Conservation (phyloP, 257 asterid genomes). For the Solanum pimpinellifolium region DNA sequence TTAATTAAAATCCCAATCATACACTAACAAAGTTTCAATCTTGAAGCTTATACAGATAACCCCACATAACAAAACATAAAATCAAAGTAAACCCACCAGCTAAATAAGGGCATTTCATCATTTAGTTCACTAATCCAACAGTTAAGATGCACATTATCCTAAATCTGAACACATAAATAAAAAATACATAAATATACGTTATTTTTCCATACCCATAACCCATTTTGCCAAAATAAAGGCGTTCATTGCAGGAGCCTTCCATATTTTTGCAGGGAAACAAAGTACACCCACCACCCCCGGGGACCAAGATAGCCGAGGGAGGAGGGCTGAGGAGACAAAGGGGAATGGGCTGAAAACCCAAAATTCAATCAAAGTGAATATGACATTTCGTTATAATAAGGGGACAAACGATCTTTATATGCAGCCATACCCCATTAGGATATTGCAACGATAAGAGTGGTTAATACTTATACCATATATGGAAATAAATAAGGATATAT, state of each 20-base stretch:
- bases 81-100: background rate
- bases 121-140: background rate
- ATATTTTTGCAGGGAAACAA: constrained; percentile 21
- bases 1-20: background rate
- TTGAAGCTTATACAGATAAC: background rate
- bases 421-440: background rate
- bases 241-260: constrained; percentile 68
- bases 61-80: background rate
- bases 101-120: background rate
- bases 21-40: background rate
- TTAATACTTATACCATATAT: background rate
- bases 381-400: background rate
- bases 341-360: background rate
- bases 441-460: background rate
- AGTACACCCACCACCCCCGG: background rate
- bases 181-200: background rate
- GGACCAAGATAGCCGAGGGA: background rate
- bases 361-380: background rate
- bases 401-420: background rate
- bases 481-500: background rate
- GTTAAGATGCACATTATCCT: background rate
- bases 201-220: constrained; percentile 59
- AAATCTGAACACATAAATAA: background rate
- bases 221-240: constrained; percentile 92
- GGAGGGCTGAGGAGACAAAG: background rate